Evolutionary conservation across 768 basidiomycete genomes (phyloP), one percentile per base, ranked within the genome.

Genomic region (Galerina sulciceps): DNA sequence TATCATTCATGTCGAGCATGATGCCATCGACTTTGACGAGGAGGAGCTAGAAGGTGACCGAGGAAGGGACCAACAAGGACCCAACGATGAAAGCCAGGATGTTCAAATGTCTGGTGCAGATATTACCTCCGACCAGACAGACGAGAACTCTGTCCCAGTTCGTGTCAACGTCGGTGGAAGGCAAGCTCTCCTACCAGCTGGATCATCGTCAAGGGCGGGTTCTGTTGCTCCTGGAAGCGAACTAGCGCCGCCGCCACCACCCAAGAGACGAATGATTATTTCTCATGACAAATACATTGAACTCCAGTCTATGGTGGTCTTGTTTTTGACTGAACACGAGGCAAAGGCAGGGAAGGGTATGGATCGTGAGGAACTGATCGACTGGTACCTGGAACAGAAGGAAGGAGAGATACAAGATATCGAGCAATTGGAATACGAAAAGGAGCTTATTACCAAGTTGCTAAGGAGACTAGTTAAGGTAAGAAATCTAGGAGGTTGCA

Each of bases 1-100:
- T 2, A 99, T 99, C 75, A 98, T 99, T 66, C 97, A 99, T 68
- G 96, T 99, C 59, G 97, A 99, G 70, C 95, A 99, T 72, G 97
- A 99, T 69, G 96, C 99, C 67, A 89, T 99, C 68, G 94, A 97
- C 70, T 92, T 99, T 72, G 97, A 99, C 68, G 93, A 96, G 65
- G 94, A 96, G 66, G 94, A 94, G 57, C 74, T 83, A 2, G 80
- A 83, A 53, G 86, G 81, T 17, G 84, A 85, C 62, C 83, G 80
- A 9, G 76, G 67, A n/a, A 73, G 69, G 31, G 72, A 75, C 26
- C 73, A 70, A 3, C 75, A 71, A 36, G 67, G 71, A 11, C 68
- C 73, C 9, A 62, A 64, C 10, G 63, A 65, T n/a, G 67, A 69
- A 15, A 73, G 81, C 40, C 82, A 86, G 42, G 78, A 79, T 47